phyloP scores from a whole-genome alignment of 1,139 yeast species.

The Candida sanyaensis region DNA sequence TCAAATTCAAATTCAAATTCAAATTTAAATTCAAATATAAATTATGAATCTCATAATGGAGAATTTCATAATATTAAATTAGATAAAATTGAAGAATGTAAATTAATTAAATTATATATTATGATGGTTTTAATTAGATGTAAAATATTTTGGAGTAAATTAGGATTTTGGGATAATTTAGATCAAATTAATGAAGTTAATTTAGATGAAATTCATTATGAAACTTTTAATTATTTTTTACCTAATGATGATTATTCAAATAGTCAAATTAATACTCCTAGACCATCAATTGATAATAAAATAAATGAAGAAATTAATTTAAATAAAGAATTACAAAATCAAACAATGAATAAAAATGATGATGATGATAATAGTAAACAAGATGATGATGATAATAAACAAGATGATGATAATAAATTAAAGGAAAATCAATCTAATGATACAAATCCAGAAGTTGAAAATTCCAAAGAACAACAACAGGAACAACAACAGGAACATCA shows the following conservation, averaged over 20 bases:
- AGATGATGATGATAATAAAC: neutral
- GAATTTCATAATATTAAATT: conserved; percentile 15
- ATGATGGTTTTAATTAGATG: conserved; percentile 34
- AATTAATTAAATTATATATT: conserved; percentile 28
- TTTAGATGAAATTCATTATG: conserved; percentile 28
- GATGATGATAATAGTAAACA: neutral
- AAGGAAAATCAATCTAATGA: too few species aligned
- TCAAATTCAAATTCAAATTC: too few species aligned
- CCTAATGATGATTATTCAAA: conserved; percentile 7
- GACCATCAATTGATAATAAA: neutral
- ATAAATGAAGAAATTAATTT: neutral
- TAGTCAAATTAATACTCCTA: neutral
- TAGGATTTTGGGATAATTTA: conserved; percentile 63
- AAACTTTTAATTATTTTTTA: conserved; percentile 19
- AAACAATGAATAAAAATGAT: too few species aligned
- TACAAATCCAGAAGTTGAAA: too few species aligned
- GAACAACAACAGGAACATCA: neutral
- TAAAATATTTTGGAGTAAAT: conserved; percentile 78
- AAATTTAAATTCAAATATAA: conserved; percentile 4
- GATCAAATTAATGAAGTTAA: conserved; percentile 33
- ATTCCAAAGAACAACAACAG: neutral
- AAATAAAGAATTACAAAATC: too few species aligned
- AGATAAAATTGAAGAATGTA: conserved; percentile 23
- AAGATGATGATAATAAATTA: too few species aligned
- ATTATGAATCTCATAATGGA: conserved; percentile 13